Evolutionary conservation across 2,329 filamentous ascomycete species (phyloP).

Genomic region (Colletotrichum shisoi): DNA sequence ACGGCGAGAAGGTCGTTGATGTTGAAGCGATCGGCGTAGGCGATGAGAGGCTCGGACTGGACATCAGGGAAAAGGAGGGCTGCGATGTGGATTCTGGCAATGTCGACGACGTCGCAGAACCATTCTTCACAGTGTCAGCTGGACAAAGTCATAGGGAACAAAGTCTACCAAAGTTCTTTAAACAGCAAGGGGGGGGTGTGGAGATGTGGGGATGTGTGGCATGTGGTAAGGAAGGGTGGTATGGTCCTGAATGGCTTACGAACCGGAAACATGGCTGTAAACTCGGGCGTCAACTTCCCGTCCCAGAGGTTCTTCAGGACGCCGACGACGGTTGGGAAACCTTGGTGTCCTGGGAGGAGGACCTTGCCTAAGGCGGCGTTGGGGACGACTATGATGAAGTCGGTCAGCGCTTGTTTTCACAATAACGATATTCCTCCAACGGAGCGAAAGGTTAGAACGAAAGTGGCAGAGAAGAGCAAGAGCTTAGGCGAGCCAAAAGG

Average conservation of each 20-base stretch:
- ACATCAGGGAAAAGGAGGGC: constrained; percentile 25
- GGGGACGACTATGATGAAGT: constrained; percentile 41
- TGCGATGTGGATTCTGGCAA: constrained; percentile 26
- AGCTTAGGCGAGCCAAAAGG: no score
- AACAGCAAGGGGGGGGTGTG: no score
- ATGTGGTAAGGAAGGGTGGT: no score
- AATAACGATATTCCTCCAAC: no score
- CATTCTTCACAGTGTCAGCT: constrained; percentile 5
- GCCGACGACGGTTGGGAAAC: constrained; percentile 42
- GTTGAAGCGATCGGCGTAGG: constrained; percentile 24
- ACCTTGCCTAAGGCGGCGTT: constrained; percentile 44
- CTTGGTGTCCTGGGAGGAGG: constrained; percentile 39
- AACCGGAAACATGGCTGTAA: constrained; percentile 23
- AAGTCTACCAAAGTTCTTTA: no score
- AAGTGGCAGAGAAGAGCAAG: no score
- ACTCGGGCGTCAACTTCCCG: constrained; percentile 1
- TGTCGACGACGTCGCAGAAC: constrained; percentile 29
- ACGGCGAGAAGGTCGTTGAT: constrained; percentile 21
- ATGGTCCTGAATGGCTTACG: background rate
- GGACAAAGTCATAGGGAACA: no score
- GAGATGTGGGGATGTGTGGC: no score
- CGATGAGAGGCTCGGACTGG: constrained; percentile 24
- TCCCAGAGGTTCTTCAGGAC: constrained; percentile 22
- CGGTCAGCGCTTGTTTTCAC: background rate
- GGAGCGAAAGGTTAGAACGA: no score